Evolutionary conservation across 2,329 filamentous ascomycete genomes (phyloP), one percentile per base, ranked within the genome.

Genomic region (Dothideomycetes sp.): DNA sequence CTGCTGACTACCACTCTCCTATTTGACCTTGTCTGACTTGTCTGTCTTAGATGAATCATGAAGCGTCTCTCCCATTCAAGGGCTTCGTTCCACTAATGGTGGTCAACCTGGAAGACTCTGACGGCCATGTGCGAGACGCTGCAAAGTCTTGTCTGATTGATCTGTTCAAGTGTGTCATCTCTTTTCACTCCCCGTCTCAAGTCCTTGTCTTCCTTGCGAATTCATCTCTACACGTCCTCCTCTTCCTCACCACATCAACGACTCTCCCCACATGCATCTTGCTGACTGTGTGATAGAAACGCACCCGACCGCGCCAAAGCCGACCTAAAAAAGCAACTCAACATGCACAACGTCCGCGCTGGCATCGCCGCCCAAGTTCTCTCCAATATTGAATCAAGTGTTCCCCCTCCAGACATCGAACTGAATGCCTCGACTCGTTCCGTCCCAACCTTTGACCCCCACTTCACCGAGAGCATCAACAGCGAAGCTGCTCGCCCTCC

Each of bases 101-200:
- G 65, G 81, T 85, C 40, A 74, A 91, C 49, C 72, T 95, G 31
- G 89, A 95, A 62, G 88, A 95, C 59, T 83, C 87, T 8, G 89
- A 94, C 58, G 81, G 83, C 36, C 80, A 78, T 61, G 87, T 95
- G 47, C 78, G 89, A 57, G 87, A 94, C 53, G 74, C 76, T 29
- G 86, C 88, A 45, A 94, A 91, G 64, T 68, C 69, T 40, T 82
- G 84, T 2, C 79, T 95, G 36, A 83, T 95, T 44, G 84, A 91
- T 47, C 72, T 96, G 22, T 95, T 95, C 63, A 75, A 72, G 81
- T 86, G 64, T 39, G 52, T 34, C 19, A 36, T 4, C 27, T 36
- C 5, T 31, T 17, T 22, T 8, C 24, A 3, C 22, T 19, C 9
- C 5, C 29, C 17, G n/a, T n/a, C n/a, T n/a, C n/a, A n/a, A n/a